Conservation (phyloP, 2,329 filamentous ascomycete species). For the Fusarium liriodendri region DNA sequence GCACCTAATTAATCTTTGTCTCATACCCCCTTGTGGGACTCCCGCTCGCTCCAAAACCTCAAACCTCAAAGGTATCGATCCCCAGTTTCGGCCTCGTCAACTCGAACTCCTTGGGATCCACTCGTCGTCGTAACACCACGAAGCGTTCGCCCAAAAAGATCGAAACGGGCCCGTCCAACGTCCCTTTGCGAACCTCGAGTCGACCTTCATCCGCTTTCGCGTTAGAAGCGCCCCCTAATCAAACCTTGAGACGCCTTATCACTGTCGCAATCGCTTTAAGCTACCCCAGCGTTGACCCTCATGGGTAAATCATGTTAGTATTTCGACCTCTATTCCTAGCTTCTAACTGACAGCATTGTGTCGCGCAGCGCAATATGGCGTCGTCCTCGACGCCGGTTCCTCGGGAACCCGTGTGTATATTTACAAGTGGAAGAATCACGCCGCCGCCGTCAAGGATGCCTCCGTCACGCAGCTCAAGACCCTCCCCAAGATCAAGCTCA, state of each 20-base stretch:
- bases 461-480: conserved; percentile 61
- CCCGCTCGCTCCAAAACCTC: conserved; percentile 14
- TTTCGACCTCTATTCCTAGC: conserved; percentile 1
- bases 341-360: conserved; percentile 28
- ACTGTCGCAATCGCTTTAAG: conserved; percentile 3
- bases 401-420: conserved; percentile 96
- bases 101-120: conserved; percentile 23
- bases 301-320: conserved; percentile 54
- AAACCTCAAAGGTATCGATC: conserved; percentile 7
- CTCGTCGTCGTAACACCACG: conserved; percentile 24
- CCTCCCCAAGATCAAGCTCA: conserved; percentile 84
- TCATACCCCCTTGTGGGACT: not conserved
- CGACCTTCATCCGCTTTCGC: not conserved
- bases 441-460: conserved; percentile 68
- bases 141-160: conserved; percentile 11
- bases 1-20: conserved; percentile 7
- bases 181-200: not conserved
- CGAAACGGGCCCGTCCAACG: not conserved
- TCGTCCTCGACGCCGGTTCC: conserved; percentile 97
- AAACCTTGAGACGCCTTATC: not conserved
- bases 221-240: conserved; percentile 6
- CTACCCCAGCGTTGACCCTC: conserved; percentile 19
- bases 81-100: conserved; percentile 12
- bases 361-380: conserved; percentile 77
- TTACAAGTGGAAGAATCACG: conserved; percentile 90